Evolutionary conservation across 345 rosid species (phyloP), one percentile per base, ranked within the genome.

Genomic region (Salix viminalis): DNA sequence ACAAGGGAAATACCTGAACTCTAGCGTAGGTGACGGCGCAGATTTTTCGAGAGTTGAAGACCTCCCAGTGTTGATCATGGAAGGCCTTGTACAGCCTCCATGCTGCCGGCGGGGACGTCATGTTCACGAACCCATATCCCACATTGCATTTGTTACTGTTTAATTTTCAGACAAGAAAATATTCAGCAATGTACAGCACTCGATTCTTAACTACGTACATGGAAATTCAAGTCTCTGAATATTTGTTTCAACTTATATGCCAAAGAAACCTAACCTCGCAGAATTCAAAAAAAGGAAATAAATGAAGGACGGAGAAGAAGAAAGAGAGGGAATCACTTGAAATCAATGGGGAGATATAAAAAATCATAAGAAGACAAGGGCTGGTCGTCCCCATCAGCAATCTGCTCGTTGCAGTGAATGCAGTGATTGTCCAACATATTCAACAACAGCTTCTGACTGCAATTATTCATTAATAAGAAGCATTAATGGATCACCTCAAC

Each of bases 71-170:
- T 36, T 89, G 94, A 74, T 84, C 83, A 32, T 96, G 95, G 66
- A 96, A 96, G 0, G 94, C 93, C 75, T 91, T 90, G 90, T 91
- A 90, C 2, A 96, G 87, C 79, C 97, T 87, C 87, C 73, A 70
- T 41, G 97, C 87, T 6, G 94, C 99, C 81, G 81, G 83, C 8
- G 97, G 90, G 3, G 95, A 86, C 5, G 99, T 96, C 97, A 96
- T 92, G 88, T 96, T 96, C 84, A 92, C 99, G 78, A 96, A 96
- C 76, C 97, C 99, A 84, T 96, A 96, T 72, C 99, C 99, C 79
- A 96, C 91, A 79, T 92, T 96, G 85, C 99, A 91, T 69, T 92
- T 90, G 88, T 90, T 92, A 81, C 99, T 94, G 85, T 78, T 83
- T 50, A 24, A 23, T 5, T 37, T 70, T 32, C 32, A 18, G 72